phyloP scores from a whole-genome alignment of 2,329 filamentous ascomycete species.

The Curvularia sp. region DNA sequence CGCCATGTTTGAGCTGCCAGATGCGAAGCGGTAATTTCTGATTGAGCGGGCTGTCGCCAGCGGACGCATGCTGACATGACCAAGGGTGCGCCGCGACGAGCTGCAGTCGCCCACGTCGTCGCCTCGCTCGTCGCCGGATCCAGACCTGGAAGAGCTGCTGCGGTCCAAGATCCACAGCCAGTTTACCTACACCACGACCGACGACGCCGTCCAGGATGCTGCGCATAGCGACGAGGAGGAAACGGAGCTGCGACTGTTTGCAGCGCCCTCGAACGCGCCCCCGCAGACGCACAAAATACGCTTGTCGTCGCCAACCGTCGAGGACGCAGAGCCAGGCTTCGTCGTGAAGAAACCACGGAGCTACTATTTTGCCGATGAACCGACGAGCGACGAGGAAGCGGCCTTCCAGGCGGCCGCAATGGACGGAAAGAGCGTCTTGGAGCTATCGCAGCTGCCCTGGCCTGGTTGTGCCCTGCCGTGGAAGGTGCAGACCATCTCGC shows the following conservation, averaged over 20 bases:
- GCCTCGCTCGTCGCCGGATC: slow-evolving; percentile 46
- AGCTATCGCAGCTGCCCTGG: slow-evolving; percentile 42
- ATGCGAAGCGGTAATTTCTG: slow-evolving; percentile 34
- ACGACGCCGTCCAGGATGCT: slow-evolving; percentile 10
- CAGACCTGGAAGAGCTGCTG: slow-evolving; percentile 40
- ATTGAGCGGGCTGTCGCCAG: not conserved
- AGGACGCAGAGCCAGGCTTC: slow-evolving; percentile 36
- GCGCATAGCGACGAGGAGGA: slow-evolving; percentile 37
- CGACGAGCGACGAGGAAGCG: slow-evolving; percentile 31
- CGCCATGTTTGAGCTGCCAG: slow-evolving; percentile 35
- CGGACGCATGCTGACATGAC: slow-evolving; percentile 18
- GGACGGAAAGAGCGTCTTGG: slow-evolving; percentile 37
- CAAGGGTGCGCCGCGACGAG: slow-evolving; percentile 45
- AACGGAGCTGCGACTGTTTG: slow-evolving; percentile 46
- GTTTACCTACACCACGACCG: slow-evolving; percentile 33
- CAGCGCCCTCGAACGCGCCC: slow-evolving; percentile 31
- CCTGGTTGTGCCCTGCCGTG: slow-evolving; percentile 46
- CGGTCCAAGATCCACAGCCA: slow-evolving; percentile 34
- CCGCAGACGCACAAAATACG: slow-evolving; percentile 41
- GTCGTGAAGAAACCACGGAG: slow-evolving; percentile 38
- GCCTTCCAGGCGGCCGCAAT: slow-evolving; percentile 38
- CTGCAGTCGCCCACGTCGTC: slow-evolving; percentile 45
- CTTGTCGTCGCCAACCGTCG: slow-evolving; percentile 40
- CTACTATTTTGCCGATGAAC: slow-evolving; percentile 47
- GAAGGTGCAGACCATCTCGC: slow-evolving; percentile 43